phyloP scores from a whole-genome alignment of 306 rosid genomes.

The Quillaja saponaria region DNA sequence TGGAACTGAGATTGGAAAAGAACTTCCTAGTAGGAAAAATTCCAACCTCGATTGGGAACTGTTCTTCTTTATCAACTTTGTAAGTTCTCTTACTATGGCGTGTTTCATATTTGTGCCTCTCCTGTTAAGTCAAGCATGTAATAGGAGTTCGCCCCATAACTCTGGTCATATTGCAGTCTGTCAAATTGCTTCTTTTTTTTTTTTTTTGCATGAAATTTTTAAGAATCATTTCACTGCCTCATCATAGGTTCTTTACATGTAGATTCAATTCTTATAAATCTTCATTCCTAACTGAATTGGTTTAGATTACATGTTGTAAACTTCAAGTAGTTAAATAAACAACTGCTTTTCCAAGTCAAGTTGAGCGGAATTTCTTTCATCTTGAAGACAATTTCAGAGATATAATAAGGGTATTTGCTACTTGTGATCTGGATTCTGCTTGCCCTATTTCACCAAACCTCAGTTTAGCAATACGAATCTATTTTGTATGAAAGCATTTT shows the following conservation, averaged over 20 bases:
- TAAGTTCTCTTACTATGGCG: slow-evolving; percentile 50
- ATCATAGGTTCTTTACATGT: too few relatives aligned
- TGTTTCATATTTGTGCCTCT: slow-evolving; percentile 10
- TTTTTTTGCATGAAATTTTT: too few relatives aligned
- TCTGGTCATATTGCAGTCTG: neutral
- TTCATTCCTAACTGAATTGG: neutral
- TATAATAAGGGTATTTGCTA: too few relatives aligned
- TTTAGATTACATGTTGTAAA: neutral
- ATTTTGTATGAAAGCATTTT: neutral
- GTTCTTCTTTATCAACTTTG: slow-evolving; percentile 71
- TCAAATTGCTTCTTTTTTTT: neutral
- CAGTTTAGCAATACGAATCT: slow-evolving; percentile 2
- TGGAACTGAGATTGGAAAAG: slow-evolving; percentile 63
- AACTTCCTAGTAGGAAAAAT: slow-evolving; percentile 67
- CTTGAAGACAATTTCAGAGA: too few relatives aligned
- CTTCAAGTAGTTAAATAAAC: too few relatives aligned
- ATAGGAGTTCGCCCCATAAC: neutral
- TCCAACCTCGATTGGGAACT: slow-evolving; percentile 71
- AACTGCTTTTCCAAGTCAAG: too few relatives aligned
- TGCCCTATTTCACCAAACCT: slow-evolving; percentile 15
- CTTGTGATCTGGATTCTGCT: neutral
- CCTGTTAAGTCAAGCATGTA: slow-evolving; percentile 1
- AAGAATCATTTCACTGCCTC: too few relatives aligned
- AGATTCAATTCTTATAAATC: too few relatives aligned
- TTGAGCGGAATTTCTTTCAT: too few relatives aligned